Evolutionary conservation across 208 protist species (phyloP).

Genomic region (Leishmania major): DNA sequence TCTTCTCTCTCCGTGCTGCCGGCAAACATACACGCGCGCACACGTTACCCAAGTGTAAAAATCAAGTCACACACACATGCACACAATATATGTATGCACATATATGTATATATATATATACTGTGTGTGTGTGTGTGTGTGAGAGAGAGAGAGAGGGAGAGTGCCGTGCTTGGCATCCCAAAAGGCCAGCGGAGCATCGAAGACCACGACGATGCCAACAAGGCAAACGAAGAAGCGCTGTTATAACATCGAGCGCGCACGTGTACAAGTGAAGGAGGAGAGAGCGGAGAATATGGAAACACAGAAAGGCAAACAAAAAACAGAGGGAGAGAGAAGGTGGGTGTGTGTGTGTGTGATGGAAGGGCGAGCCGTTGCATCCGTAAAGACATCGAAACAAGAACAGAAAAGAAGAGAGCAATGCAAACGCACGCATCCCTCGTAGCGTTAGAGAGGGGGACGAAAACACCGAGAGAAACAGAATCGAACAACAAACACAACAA

Average conservation of each 20-base stretch:
- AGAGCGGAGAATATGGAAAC: no score
- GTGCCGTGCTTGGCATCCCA: not conserved
- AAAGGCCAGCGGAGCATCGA: not conserved
- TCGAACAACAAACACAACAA: not conserved
- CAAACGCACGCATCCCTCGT: not conserved
- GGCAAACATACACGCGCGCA: not conserved
- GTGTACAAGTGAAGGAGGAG: not conserved
- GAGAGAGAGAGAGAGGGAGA: not conserved
- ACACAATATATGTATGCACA: not conserved
- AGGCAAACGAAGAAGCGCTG: not conserved
- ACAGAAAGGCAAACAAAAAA: no score
- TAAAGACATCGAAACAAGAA: not conserved
- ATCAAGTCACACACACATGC: not conserved
- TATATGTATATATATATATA: not conserved
- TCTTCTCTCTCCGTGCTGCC: not conserved
- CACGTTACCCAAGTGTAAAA: no score
- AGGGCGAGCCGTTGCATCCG: no score
- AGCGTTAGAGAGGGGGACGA: not conserved
- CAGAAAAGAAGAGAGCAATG: not conserved
- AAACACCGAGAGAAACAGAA: not conserved
- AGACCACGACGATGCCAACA: not conserved
- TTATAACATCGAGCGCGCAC: not conserved
- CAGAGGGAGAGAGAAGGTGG: not conserved
- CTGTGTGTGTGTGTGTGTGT: no score
- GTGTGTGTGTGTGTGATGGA: not conserved